Base-by-base conservation (phyloP, 441 rosid species). In the Pelargonium citronellum region DNA sequence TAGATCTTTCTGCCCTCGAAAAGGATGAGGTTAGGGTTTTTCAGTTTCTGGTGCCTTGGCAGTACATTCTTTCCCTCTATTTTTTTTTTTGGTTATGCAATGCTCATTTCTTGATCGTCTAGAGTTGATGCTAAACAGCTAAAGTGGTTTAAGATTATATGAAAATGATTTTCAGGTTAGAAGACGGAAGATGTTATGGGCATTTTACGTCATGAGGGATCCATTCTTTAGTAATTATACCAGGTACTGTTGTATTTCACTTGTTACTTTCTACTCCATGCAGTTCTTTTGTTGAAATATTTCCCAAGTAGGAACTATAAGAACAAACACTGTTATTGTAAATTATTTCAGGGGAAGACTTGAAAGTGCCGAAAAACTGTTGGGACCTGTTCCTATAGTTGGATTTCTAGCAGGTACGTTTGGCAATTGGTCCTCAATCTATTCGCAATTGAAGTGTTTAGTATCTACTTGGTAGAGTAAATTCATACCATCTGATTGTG, bases 181-280 rank as follows among this genome's bases (percentile, higher is more conserved):
- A 81, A 80, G 99, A 78, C 80, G 99, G 76, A 92, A 91, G 82
- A 79, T 92, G 76, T 71, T 87, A 66, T 92, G 97, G 98, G 98
- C 97, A 58, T 83, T 95, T 69, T 92, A 92, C 78, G 82, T 90
- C 55, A 88, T 95, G 98, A 87, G 97, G 80, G 99, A 95, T 79
- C 98, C 97, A 69, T 95, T 89, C 81, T 95, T 95, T 72, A 83
- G 80, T 89, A 90, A 86, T 74, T 88, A 87, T 74, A 90, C 91
- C 68, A 90, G 88, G 99, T 87, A 75, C 12, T 49, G 2, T 24
- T 19, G 17, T n/a, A 37, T 67, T 69, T 68, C 2, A n/a, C 17
- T 19, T 64, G 20, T 49, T 34, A 34, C 39, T 34, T 34, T 34
- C 39, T 34, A 34, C 39, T 34, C 39, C 39, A 34, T 34, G 6